Percentiles rank a stretch among this genome's conserved stretches.
Evolutionary conservation across 805 yeast genomes (phyloP).

Genomic region (Cyberlindnera mycetangii): DNA sequence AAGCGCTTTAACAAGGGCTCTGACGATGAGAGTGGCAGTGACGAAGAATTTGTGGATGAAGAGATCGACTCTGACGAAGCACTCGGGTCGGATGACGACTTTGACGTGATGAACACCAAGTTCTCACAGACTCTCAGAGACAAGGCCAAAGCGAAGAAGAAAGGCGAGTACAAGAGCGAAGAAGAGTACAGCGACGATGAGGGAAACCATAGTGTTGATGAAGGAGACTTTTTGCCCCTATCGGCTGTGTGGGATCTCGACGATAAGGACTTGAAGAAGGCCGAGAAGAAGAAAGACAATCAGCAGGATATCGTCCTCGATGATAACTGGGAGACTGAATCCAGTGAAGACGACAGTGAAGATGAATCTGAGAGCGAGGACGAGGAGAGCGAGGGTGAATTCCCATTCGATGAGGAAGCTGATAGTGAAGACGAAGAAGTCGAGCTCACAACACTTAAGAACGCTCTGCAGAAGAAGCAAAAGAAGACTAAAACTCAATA

Average conservation of each 20-base stretch:
- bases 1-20: constrained; percentile 24
- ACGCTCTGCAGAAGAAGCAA: constrained; percentile 34
- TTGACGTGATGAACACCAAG: constrained; percentile 59
- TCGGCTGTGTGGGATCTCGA: constrained; percentile 91
- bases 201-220: constrained; percentile 75
- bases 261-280: constrained; percentile 43
- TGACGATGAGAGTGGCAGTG: constrained; percentile 24
- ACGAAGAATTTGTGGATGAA: constrained; percentile 49
- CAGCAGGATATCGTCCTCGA: constrained; percentile 22
- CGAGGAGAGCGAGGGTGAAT: constrained; percentile 35
- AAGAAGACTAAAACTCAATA: constrained; percentile 45
- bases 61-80: constrained; percentile 88
- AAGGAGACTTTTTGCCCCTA: constrained; percentile 65
- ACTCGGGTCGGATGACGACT: constrained; percentile 75
- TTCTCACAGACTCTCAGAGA: constrained; percentile 70
- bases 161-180: constrained; percentile 10
- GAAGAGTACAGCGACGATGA: constrained; percentile 36
- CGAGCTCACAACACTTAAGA: constrained; percentile 50
- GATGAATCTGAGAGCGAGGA: constrained; percentile 22
- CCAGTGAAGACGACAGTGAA: constrained; percentile 25
- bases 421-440: constrained; percentile 48
- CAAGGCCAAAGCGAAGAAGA: constrained; percentile 37
- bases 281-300: constrained; percentile 23
- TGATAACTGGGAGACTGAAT: constrained; percentile 24
- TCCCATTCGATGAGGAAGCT: constrained; percentile 36